Evolutionary conservation across 495 filamentous ascomycete species (phyloP).

Genomic region (Trichoderma parareesei): DNA sequence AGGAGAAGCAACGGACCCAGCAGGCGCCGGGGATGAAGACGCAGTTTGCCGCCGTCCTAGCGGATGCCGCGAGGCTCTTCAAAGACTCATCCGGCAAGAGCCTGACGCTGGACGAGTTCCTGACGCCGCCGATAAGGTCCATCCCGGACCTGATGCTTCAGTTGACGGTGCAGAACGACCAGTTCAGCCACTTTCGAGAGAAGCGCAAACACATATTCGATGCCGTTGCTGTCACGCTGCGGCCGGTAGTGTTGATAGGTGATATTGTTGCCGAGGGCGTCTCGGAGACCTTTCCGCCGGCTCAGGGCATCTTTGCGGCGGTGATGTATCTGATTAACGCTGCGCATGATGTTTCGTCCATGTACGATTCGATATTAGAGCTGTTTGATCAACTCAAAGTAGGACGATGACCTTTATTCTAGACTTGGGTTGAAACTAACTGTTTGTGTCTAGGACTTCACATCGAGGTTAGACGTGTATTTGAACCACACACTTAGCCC

Average conservation of each 20-base stretch:
- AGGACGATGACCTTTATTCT: neutral
- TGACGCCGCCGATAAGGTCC: slow-evolving; percentile 11
- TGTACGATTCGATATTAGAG: slow-evolving; percentile 26
- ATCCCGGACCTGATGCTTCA: slow-evolving; percentile 3
- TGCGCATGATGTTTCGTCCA: slow-evolving; percentile 25
- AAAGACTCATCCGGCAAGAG: slow-evolving; percentile 2
- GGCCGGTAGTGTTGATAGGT: slow-evolving; percentile 24
- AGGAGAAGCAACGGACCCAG: neutral
- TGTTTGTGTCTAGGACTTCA: slow-evolving; percentile 23
- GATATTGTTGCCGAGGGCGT: slow-evolving; percentile 21
- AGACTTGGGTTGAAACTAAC: too few relatives aligned
- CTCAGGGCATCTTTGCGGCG: slow-evolving; percentile 23
- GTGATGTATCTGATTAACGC: slow-evolving; percentile 25
- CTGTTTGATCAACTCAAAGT: slow-evolving; percentile 21
- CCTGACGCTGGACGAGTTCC: slow-evolving; percentile 5
- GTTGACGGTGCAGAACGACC: slow-evolving; percentile 8
- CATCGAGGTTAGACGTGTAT: slow-evolving; percentile 24
- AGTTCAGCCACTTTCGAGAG: slow-evolving; percentile 12
- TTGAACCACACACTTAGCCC: slow-evolving; percentile 19
- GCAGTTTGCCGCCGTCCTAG: slow-evolving; percentile 10
- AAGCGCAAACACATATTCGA: slow-evolving; percentile 9
- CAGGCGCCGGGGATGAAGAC: neutral
- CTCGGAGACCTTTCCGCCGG: slow-evolving; percentile 24
- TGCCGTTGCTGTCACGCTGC: slow-evolving; percentile 14
- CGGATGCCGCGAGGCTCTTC: slow-evolving; percentile 11